phyloP scores from a whole-genome alignment of 2,329 filamentous ascomycete species.

The Sphaceloma murrayae region DNA sequence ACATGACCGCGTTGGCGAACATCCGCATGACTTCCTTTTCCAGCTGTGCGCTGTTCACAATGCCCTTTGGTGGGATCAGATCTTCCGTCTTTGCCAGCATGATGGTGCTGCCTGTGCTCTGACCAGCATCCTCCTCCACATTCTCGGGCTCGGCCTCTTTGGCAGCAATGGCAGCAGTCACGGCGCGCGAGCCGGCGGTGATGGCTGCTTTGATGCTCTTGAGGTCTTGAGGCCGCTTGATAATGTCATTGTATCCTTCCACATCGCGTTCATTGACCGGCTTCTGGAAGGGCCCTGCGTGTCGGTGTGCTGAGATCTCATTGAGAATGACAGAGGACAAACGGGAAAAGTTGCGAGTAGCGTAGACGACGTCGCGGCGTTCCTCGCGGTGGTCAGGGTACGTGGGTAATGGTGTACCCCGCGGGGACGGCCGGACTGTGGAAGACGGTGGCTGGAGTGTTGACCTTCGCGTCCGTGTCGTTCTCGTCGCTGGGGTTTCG shows the following conservation, averaged over 20 bases:
- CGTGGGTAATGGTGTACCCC: not conserved
- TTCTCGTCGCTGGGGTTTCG: conserved; percentile 22
- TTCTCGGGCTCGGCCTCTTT: conserved; percentile 46
- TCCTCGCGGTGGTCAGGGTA: conserved; percentile 20
- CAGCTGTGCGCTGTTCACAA: conserved; percentile 86
- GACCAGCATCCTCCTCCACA: conserved; percentile 40
- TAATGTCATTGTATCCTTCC: conserved; percentile 43
- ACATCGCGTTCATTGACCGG: conserved; percentile 43
- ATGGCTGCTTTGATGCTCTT: conserved; percentile 44
- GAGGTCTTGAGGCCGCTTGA: conserved; percentile 43
- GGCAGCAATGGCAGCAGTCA: conserved; percentile 38
- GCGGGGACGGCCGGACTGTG: conserved; percentile 18
- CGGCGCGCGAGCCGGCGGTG: conserved; percentile 47
- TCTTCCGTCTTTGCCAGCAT: conserved; percentile 64
- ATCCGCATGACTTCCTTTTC: conserved; percentile 92
- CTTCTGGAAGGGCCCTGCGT: conserved; percentile 42
- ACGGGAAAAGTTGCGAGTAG: conserved; percentile 41
- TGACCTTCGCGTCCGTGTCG: conserved; percentile 25
- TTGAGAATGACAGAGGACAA: conserved; percentile 42
- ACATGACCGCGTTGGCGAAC: conserved; percentile 98
- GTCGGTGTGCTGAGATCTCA: conserved; percentile 43
- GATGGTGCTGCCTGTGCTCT: conserved; percentile 36
- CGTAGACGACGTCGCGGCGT: conserved; percentile 31
- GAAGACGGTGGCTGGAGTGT: conserved; percentile 25
- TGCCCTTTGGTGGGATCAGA: conserved; percentile 73